A percentile compares a stretch with the other conserved stretches of the same genome.
phyloP scores from a whole-genome alignment of 2,329 filamentous ascomycete genomes.

The Colletotrichum cuscutae region DNA sequence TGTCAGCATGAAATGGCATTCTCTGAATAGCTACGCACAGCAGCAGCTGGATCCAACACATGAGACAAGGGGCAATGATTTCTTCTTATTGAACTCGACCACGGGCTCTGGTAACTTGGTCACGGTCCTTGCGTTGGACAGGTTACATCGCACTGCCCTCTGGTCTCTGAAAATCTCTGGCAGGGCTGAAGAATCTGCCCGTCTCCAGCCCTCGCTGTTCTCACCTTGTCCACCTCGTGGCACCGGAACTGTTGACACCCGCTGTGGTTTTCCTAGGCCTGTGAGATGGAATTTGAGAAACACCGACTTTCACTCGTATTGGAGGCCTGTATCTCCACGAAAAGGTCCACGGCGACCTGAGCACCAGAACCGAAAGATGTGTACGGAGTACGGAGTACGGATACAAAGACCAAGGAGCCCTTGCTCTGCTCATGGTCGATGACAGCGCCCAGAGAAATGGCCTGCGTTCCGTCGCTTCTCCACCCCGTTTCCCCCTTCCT shows the following conservation, averaged over 20 bases:
- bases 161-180: neutral
- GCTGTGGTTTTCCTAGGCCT: neutral
- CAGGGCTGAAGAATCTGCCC: slow-evolving; percentile 18
- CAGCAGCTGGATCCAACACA: neutral
- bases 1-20: slow-evolving; percentile 20
- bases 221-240: neutral
- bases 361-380: neutral
- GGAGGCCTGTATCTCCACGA: neutral
- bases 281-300: neutral
- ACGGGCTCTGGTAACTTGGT: neutral
- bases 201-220: neutral
- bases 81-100: neutral
- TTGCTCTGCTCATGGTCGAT: slow-evolving; percentile 26
- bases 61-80: neutral
- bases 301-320: neutral
- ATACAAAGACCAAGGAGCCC: neutral
- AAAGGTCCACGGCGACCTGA: neutral
- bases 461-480: slow-evolving; percentile 1
- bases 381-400: too few relatives aligned
- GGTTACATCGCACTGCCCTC: slow-evolving; percentile 1
- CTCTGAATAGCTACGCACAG: neutral
- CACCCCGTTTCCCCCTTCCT: slow-evolving; percentile 1
- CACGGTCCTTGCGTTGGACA: neutral
- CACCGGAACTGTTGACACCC: slow-evolving; percentile 3
- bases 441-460: slow-evolving; percentile 25